These are phyloP conservation scores for Pascua guehoae DNA, from an alignment of 1,284 basidiomycete species.

Conservation along the genomic window DNA sequence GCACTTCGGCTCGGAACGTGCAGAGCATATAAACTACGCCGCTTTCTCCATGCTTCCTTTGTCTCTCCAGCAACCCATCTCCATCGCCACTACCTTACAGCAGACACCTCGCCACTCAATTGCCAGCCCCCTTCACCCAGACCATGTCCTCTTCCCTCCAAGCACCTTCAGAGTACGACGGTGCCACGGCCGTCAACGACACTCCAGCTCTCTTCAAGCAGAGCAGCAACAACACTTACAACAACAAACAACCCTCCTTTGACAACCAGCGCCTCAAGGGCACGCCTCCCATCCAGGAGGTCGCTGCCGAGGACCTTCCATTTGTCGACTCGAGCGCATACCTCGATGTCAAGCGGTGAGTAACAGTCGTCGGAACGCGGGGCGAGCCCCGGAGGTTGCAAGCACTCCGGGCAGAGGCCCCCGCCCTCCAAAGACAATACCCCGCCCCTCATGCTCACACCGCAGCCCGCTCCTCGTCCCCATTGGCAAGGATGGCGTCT, in stretches of 20 bases:
- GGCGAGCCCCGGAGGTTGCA: too few relatives aligned
- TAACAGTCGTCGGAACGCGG: neutral
- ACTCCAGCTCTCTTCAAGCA: neutral
- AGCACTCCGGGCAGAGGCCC: too few relatives aligned
- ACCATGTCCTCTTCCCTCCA: too few relatives aligned
- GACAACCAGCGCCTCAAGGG: neutral
- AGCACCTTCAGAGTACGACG: conserved; percentile 3
- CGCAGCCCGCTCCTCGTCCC: conserved; percentile 8
- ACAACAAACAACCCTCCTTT: neutral
- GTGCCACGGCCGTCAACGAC: conserved; percentile 8
- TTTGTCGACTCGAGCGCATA: conserved; percentile 14
- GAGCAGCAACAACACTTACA: neutral
- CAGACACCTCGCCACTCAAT: too few relatives aligned
- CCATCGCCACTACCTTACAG: too few relatives aligned
- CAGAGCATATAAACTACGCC: too few relatives aligned
- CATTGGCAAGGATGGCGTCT: conserved; percentile 13
- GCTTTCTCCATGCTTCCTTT: too few relatives aligned
- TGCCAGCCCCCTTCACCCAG: too few relatives aligned
- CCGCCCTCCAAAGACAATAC: neutral
- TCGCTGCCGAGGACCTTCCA: conserved; percentile 1
- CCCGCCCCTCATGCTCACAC: neutral
- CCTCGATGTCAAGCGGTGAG: conserved; percentile 10
- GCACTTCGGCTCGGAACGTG: too few relatives aligned
- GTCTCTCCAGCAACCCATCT: too few relatives aligned
- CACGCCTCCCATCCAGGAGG: neutral